These are phyloP conservation scores for Penicillium bialowiezense DNA, from an alignment of 495 filamentous ascomycete species.

Conservation along the genomic window DNA sequence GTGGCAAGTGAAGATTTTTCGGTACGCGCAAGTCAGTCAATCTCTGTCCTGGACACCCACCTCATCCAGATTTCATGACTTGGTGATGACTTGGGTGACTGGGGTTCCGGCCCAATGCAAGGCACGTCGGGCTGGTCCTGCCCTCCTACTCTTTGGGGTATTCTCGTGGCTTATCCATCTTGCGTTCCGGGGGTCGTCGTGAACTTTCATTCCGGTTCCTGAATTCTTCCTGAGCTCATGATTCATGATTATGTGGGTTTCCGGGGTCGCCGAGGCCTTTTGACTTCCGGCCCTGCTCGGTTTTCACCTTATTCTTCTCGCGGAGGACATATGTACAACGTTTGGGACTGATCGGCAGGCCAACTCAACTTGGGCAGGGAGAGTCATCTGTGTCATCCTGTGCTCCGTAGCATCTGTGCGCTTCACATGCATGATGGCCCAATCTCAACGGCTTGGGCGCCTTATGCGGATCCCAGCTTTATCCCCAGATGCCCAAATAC, in stretches of 20 bases:
- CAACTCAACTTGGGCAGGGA: background rate
- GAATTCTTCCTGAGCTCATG: background rate
- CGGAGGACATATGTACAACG: too few species aligned
- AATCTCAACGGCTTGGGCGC: background rate
- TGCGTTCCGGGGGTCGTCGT: background rate
- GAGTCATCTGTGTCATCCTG: too few species aligned
- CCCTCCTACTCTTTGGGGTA: constrained; percentile 3
- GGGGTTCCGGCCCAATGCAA: background rate
- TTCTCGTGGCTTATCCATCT: background rate
- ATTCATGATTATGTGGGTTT: constrained; percentile 2
- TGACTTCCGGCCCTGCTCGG: too few species aligned
- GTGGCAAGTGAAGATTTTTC: too few species aligned
- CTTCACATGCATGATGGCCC: background rate
- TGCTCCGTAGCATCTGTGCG: background rate
- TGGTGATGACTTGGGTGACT: background rate
- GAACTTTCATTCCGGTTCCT: background rate
- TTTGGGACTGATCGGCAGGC: background rate
- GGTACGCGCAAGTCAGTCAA: too few species aligned
- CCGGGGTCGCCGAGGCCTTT: too few species aligned
- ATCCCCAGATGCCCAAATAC: too few species aligned
- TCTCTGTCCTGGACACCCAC: too few species aligned
- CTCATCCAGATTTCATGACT: too few species aligned
- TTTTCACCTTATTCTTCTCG: too few species aligned
- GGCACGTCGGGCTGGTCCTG: background rate
- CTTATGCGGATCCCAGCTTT: background rate